Base-by-base conservation (phyloP, 2,329 filamentous ascomycete species). In the Claviceps maximensis region DNA sequence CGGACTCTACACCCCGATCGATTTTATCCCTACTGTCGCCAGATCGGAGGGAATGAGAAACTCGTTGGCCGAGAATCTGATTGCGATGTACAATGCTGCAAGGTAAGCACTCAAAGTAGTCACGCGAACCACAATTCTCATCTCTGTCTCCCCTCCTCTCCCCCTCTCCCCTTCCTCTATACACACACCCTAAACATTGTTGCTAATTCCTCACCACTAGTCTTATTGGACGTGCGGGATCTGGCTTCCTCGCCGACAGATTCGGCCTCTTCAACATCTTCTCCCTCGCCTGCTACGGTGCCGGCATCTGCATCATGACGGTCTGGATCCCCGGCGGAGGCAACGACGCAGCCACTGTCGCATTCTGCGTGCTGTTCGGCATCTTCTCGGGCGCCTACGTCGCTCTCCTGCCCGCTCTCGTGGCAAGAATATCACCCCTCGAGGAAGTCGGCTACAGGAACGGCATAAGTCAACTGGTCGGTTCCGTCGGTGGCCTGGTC, bases 401-500 rank as follows among this genome's bases (percentile, higher is more conserved):
- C 48, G 56, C 59, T 19, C 55, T 67, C 12, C 54, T 58, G 12
- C 58, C 58, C 2, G 62, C 61, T 7, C 56, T 65, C 17, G 53
- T 62, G 9, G 63, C 63, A 1, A 74, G 80, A 54, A 76, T 82
- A 51, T 75, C 73, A 0, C 74, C 77, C 50, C 68, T 79, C 44
- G 66, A 71, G 3, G 70, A 79, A 58, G 73, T 82, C 12, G 80
- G 79, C 1, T 69, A 76, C 2, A 69, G 78, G 8, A 77, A 72
- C 7, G 79, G 79, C 25, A 47, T 60, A n/a, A 51, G 55, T 6
- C 55, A 52, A 12, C 47, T 59, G 21, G 41, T 56, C 23, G 50
- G 54, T 31, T 53, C 60, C 13, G 25, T 61, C 8, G 60, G 58
- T 9, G 56, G 54, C 25, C 52, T 61, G 33, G 36, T 55, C 1